Percentiles rank a stretch among this genome's conserved stretches.
Evolutionary conservation across 495 filamentous ascomycete genomes (phyloP).

Genomic region (Bombardia bombarda): DNA sequence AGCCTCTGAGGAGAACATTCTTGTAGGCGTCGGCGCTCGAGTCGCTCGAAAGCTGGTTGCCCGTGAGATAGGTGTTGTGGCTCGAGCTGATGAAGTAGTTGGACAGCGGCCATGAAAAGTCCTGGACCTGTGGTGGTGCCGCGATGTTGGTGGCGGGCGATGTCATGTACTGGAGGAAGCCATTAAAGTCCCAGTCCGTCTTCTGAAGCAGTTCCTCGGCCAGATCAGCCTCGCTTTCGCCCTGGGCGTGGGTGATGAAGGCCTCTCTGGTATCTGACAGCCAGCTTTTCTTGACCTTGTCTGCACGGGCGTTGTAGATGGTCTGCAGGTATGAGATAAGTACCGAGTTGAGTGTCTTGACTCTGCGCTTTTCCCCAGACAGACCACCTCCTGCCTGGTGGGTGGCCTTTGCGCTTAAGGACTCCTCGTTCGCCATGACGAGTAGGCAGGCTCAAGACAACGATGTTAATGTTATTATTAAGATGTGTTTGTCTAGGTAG

Average conservation of each 20-base stretch:
- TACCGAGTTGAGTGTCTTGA: slow-evolving; percentile 22
- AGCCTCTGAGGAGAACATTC: slow-evolving; percentile 74
- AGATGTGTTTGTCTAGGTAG: too few species aligned
- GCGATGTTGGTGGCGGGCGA: slow-evolving; percentile 42
- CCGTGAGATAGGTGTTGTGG: slow-evolving; percentile 92
- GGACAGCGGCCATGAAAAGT: slow-evolving; percentile 60
- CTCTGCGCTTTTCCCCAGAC: slow-evolving; percentile 15
- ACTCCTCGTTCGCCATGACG: too few species aligned
- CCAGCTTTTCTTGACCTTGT: slow-evolving; percentile 23
- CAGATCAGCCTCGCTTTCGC: slow-evolving; percentile 22
- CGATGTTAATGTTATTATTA: too few species aligned
- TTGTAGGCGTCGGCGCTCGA: slow-evolving; percentile 76
- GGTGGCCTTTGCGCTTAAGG: slow-evolving; percentile 10
- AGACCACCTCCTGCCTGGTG: slow-evolving; percentile 32
- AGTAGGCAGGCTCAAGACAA: too few species aligned
- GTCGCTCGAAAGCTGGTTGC: slow-evolving; percentile 83
- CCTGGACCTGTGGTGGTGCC: slow-evolving; percentile 30
- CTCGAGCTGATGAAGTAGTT: slow-evolving; percentile 89
- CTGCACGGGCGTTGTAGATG: slow-evolving; percentile 29
- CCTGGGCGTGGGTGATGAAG: slow-evolving; percentile 31
- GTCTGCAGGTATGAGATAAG: slow-evolving; percentile 28
- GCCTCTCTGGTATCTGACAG: slow-evolving; percentile 24
- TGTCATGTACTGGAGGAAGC: slow-evolving; percentile 55
- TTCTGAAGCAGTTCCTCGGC: slow-evolving; percentile 9
- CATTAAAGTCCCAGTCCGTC: slow-evolving; percentile 34